Percentiles rank a stretch among this genome's conserved stretches.
Conservation (phyloP, 2,329 filamentous ascomycete species). For the Arthrobotrys sinensis region DNA sequence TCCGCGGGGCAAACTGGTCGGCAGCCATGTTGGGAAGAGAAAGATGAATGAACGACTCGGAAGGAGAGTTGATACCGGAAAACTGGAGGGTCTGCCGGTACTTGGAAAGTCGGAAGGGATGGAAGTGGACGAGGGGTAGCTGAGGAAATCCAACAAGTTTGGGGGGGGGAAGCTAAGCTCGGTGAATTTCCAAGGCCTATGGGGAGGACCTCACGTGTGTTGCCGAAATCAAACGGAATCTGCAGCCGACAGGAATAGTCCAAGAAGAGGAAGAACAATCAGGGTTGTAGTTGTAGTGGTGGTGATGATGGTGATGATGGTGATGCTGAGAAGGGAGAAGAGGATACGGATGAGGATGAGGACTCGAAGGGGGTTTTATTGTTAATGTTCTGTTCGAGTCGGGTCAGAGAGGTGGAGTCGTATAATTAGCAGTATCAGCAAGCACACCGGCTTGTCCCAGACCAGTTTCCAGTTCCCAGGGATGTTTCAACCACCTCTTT, state of each 20-base stretch:
- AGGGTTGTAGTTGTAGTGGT: constrained; percentile 9
- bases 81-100: constrained; percentile 1
- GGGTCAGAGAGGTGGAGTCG: constrained; percentile 22
- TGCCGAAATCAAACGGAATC: constrained; percentile 54
- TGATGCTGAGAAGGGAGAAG: background rate
- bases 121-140: constrained; percentile 56
- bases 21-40: constrained; percentile 51
- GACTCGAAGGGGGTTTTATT: constrained; percentile 19
- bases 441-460: constrained; percentile 29
- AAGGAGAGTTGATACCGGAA: constrained; percentile 24
- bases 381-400: background rate
- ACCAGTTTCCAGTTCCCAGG: constrained; percentile 38
- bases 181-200: constrained; percentile 48
- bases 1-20: constrained; percentile 67
- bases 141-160: constrained; percentile 59
- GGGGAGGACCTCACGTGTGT: constrained; percentile 58
- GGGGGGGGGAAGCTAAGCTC: constrained; percentile 58
- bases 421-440: constrained; percentile 49
- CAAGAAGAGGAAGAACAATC: constrained; percentile 54
- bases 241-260: constrained; percentile 46
- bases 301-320: background rate
- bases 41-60: constrained; percentile 13
- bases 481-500: constrained; percentile 57
- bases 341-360: constrained; percentile 13
- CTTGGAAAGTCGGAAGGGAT: constrained; percentile 23